phyloP scores from a whole-genome alignment of 192 early-diverging fungal species.

The Backusella psychrophila region DNA sequence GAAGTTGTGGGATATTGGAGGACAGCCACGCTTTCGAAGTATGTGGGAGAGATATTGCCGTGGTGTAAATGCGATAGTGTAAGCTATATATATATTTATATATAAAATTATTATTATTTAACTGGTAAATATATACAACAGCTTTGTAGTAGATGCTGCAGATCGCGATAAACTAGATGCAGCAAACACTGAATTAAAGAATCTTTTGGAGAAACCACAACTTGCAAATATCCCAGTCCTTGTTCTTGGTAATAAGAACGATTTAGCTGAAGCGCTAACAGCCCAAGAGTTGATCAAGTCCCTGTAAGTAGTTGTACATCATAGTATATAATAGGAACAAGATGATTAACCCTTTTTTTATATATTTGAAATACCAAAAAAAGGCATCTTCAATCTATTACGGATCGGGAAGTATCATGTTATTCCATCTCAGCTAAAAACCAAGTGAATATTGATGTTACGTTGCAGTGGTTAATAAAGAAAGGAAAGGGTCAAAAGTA shows the following conservation, averaged over 20 bases:
- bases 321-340: neutral
- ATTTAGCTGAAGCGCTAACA: constrained; percentile 81
- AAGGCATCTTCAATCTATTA: constrained; percentile 85
- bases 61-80: constrained; percentile 98
- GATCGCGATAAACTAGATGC: constrained; percentile 93
- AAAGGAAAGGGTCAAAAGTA: constrained; percentile 59
- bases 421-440: constrained; percentile 99
- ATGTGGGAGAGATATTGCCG: constrained; percentile 93
- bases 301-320: constrained; percentile 55
- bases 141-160: constrained; percentile 96
- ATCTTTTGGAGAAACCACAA: constrained; percentile 90
- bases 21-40: constrained; percentile 94
- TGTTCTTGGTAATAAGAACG: constrained; percentile 98
- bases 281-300: constrained; percentile 90
- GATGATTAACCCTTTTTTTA: neutral
- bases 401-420: constrained; percentile 93
- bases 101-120: neutral
- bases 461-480: constrained; percentile 96
- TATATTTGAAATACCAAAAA: neutral
- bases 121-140: constrained; percentile 30
- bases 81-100: constrained; percentile 24
- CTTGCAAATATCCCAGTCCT: constrained; percentile 94
- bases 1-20: constrained; percentile 99
- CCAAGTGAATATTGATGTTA: constrained; percentile 95
- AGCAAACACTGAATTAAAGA: constrained; percentile 88